Evolutionary conservation across 352 stramenopile species (phyloP).

Genomic region (Pythium diclinum): DNA sequence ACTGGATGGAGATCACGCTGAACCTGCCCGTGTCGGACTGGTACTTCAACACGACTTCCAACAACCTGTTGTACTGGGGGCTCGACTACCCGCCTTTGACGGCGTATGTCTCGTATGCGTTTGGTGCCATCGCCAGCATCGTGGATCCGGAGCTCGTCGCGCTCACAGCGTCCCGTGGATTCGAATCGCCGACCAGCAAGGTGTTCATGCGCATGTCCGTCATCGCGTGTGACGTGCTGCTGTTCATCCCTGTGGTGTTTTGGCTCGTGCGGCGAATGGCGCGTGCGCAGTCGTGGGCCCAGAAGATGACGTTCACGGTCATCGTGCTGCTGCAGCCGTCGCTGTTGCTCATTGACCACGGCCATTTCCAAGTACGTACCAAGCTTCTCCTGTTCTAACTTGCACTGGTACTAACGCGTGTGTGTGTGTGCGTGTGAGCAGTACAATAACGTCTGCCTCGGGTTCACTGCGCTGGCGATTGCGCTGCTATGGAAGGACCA

Average conservation of each 20-base stretch:
- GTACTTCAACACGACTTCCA: constrained; percentile 91
- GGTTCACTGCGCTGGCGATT: constrained; percentile 72
- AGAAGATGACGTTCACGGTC: constrained; percentile 60
- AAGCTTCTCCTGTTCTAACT: not conserved
- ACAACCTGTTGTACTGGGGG: constrained; percentile 97
- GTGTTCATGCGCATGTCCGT: constrained; percentile 93
- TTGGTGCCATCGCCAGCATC: constrained; percentile 68
- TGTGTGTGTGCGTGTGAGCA: constrained; percentile 22
- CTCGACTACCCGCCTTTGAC: constrained; percentile 98
- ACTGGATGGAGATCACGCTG: constrained; percentile 99
- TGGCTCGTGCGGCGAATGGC: constrained; percentile 48
- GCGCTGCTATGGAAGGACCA: constrained; percentile 68
- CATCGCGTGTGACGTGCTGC: constrained; percentile 87
- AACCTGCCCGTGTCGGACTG: constrained; percentile 92
- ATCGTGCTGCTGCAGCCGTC: constrained; percentile 82
- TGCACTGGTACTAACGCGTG: not conserved
- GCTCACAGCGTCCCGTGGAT: constrained; percentile 75
- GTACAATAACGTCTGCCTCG: constrained; percentile 98
- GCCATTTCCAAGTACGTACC: constrained; percentile 94
- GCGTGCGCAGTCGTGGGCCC: constrained; percentile 33
- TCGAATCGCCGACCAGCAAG: constrained; percentile 83
- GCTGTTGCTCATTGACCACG: constrained; percentile 96
- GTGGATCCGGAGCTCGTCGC: constrained; percentile 88
- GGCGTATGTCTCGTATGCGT: constrained; percentile 87
- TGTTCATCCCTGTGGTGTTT: constrained; percentile 85